These are phyloP conservation scores for Alternaria brassicicola DNA, from an alignment of 2,329 filamentous ascomycete species.

Conservation along the genomic window DNA sequence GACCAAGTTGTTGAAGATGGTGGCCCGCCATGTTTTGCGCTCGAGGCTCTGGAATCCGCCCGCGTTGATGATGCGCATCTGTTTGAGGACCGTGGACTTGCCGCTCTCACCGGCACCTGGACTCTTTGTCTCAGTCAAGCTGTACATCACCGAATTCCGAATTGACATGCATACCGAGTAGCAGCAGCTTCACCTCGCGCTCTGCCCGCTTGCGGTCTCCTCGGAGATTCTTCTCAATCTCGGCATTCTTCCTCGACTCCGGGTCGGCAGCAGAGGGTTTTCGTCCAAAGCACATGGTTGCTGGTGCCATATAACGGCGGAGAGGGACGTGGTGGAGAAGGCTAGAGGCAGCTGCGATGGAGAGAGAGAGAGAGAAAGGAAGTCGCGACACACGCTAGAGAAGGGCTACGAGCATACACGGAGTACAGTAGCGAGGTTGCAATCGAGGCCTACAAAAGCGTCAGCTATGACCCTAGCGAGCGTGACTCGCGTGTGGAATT, in stretches of 20 bases:
- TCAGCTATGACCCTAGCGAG: not conserved
- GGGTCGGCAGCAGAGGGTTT: constrained; percentile 57
- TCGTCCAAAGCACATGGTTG: constrained; percentile 60
- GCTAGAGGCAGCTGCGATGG: constrained; percentile 9
- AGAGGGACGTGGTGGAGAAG: not conserved
- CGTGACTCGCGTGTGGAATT: constrained; percentile 4
- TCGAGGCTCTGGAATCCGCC: constrained; percentile 89
- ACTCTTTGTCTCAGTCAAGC: constrained; percentile 31
- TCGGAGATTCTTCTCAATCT: constrained; percentile 85
- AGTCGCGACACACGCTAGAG: constrained; percentile 12
- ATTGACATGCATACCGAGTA: constrained; percentile 73
- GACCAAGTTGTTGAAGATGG: constrained; percentile 93
- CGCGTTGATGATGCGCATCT: constrained; percentile 98
- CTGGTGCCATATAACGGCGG: constrained; percentile 42
- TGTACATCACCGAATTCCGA: not conserved
- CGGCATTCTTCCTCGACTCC: constrained; percentile 60
- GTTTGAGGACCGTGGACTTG: constrained; percentile 96
- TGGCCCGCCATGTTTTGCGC: constrained; percentile 90
- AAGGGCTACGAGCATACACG: constrained; percentile 8
- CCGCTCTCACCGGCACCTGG: constrained; percentile 92
- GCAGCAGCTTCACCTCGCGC: constrained; percentile 89
- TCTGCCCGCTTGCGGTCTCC: constrained; percentile 86
- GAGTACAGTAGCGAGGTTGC: not conserved
- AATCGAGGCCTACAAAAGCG: not conserved
- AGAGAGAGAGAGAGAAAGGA: too few relatives aligned